Evolutionary conservation across 2,329 filamentous ascomycete genomes (phyloP).

Genomic region (Fusarium neocosmosporiellum): DNA sequence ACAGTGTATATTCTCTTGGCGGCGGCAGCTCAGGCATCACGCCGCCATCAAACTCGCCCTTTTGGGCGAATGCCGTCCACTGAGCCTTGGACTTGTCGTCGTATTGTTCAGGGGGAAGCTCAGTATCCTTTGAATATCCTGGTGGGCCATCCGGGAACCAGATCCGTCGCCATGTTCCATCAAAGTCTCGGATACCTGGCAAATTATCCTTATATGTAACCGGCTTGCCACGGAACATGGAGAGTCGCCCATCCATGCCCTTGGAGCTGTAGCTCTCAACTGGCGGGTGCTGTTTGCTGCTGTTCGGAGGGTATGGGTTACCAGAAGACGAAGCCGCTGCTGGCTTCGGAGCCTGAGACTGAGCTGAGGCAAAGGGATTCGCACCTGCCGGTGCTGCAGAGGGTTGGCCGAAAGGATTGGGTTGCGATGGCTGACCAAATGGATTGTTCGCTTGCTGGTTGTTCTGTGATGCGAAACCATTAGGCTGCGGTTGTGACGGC

Average conservation of each 20-base stretch:
- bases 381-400: conserved; percentile 27
- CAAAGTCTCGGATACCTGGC: conserved; percentile 62
- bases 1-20: conserved; percentile 78
- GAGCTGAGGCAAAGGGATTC: conserved; percentile 41
- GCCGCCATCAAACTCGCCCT: conserved; percentile 76
- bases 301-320: conserved; percentile 58
- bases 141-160: conserved; percentile 81
- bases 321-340: conserved; percentile 16
- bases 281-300: conserved; percentile 57
- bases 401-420: conserved; percentile 43
- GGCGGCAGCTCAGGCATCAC: conserved; percentile 83
- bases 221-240: conserved; percentile 71
- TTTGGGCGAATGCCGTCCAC: conserved; percentile 73
- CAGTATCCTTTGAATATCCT: conserved; percentile 70
- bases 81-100: conserved; percentile 68
- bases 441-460: conserved; percentile 36
- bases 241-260: conserved; percentile 58
- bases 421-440: conserved; percentile 41
- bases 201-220: conserved; percentile 66
- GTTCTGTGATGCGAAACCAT: conserved; percentile 38
- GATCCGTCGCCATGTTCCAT: conserved; percentile 71
- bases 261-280: conserved; percentile 57
- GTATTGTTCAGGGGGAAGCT: conserved; percentile 67
- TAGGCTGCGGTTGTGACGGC: conserved; percentile 35
- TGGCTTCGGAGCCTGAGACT: conserved; percentile 9